These are phyloP conservation scores for Russula olivacea DNA, from an alignment of 768 basidiomycete genomes.

Conservation along the genomic window DNA sequence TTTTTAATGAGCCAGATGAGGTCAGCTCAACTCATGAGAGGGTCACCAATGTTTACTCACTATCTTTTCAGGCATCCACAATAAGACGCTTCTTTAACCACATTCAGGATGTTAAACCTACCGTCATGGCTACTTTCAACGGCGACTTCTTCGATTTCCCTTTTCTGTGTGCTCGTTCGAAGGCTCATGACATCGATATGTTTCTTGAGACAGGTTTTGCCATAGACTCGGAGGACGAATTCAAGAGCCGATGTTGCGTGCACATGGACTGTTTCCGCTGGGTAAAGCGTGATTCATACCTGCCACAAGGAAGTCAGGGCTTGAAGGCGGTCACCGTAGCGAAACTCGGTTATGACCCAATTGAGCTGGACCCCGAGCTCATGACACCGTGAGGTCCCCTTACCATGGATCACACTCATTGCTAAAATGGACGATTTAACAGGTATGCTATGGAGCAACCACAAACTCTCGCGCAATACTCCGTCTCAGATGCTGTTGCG, in stretches of 20 bases:
- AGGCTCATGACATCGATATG: conserved; percentile 92
- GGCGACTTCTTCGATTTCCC: conserved; percentile 99
- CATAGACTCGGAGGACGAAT: conserved; percentile 90
- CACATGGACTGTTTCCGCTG: conserved; percentile 99
- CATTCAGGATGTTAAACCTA: conserved; percentile 88
- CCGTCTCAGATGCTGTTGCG: conserved; percentile 99
- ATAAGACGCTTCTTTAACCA: conserved; percentile 90
- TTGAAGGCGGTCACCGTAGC: conserved; percentile 95
- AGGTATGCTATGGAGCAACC: conserved; percentile 97
- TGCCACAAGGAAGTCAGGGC: conserved; percentile 97
- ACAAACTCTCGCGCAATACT: conserved; percentile 91
- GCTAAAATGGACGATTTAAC: not conserved
- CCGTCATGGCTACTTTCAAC: conserved; percentile 97
- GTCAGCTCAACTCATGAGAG: conserved; percentile 36
- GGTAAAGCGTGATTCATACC: conserved; percentile 98
- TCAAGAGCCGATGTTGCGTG: conserved; percentile 84
- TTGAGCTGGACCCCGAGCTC: conserved; percentile 94
- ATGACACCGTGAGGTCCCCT: conserved; percentile 82
- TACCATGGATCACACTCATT: not conserved
- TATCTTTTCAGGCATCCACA: conserved; percentile 56
- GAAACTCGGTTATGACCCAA: conserved; percentile 94
- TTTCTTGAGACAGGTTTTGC: conserved; percentile 90
- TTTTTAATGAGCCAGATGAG: conserved; percentile 94
- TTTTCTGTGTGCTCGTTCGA: conserved; percentile 82
- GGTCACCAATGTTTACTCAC: not conserved